Base-by-base conservation (phyloP, 1,284 basidiomycete genomes). In the Pyrrhoderma lamaoense region DNA sequence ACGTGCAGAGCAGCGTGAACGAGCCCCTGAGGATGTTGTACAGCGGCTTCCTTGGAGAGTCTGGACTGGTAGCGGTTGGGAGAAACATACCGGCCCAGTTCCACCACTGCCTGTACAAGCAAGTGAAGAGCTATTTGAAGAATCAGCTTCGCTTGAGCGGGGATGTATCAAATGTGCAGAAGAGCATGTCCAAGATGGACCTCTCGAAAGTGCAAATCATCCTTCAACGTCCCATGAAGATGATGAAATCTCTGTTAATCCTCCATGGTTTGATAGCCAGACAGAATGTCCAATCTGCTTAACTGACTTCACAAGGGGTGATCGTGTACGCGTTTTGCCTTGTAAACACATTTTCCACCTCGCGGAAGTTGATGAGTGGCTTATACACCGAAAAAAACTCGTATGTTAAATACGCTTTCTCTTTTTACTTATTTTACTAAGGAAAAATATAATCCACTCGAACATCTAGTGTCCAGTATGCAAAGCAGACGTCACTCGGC, bases 221-320 rank as follows among this genome's bases (percentile, higher is more conserved):
- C 67, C 75, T 2, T 77, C 76, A 9, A 69, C 73, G 2, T 77
- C 77, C 23, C 64, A 70, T 43, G 47, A 47, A 34, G 52, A 58
- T 13, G 39, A 42, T 25, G 62, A 60, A 34, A 60, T 60, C 4
- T 61, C 64, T 21, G 60, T 64, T 5, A 65, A 71, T 23, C 77
- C 78, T 49, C 76, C 82, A 4, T 89, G 86, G 87, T 87, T 84
- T 54, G 81, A 84, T 58, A 66, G 72, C 4, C 86, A 89, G 60
- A 61, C 71, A 42, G 90, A 95, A 64, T 96, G 93, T 62, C 87
- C 91, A 9, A 94, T 96, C 57, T 96, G 93, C 64, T 74, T 96
- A 57, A 86, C 79, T 57, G 80, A 85, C 58, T 95, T 95, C 60
- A 80, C 71, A 37, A 81, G 82, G 59, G 91, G 91, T 1, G 93